Evolutionary conservation across 306 rosid species (phyloP), one percentile per base, ranked within the genome.

Genomic region (Alnus glutinosa): DNA sequence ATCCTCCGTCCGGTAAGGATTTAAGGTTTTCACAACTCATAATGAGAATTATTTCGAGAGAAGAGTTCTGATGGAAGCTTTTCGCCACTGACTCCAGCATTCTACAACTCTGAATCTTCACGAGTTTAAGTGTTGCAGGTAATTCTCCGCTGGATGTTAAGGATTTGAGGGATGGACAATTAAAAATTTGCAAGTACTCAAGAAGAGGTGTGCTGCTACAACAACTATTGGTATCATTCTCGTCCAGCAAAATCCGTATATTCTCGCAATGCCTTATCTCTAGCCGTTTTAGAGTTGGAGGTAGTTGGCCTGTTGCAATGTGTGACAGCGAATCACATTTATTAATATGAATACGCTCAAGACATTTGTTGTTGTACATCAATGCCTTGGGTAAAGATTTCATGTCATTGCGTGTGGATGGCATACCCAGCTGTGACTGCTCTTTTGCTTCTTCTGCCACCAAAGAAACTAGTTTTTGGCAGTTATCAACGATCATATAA

Each of bases 121-220:
- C n/a, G n/a, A n/a, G 23, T 59, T 78, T 75, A 75, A 81, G 76
- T 12, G 78, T n/a, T 23, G 42, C 75, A 4, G 78, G 78, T 54
- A 82, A 66, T 8, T 67, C 55, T 10, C 72, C 55, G 15, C 74
- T 77, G 13, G n/a, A 7, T 77, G 62, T 62, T 52, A 82, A 28
- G 64, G 48, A 77, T 59, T 59, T 28, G 7, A 59, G 37, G 14
- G 66, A 59, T 10, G 6, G 15, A 59, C 66, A 59, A 0, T 3
- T 4, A 0, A 0, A 0, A 59, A 59, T 59, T 0, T 0, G 2
- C 36, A 59, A 59, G 6, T 5, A 0, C 66, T 59, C 15, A 59
- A 59, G 66, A 59, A 59, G 15, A 59, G 37, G 9, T 9, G 9
- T 59, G 15, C 12, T 78, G 49, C 14, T 18, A 9, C 9, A 30